phyloP scores from a whole-genome alignment of 495 filamentous ascomycete species.

The Penicillium manginii region DNA sequence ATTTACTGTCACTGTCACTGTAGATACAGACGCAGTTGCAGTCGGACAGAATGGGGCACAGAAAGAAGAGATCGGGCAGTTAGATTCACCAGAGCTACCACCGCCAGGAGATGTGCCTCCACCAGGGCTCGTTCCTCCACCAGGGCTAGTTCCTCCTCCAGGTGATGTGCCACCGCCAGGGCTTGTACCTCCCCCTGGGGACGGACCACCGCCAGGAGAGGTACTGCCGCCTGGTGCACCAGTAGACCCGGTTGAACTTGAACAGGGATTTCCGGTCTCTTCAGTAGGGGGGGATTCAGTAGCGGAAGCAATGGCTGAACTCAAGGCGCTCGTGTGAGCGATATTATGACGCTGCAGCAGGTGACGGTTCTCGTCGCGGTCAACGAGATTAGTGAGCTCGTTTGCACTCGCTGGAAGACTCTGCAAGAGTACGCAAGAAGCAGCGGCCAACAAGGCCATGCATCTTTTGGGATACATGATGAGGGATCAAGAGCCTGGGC shows the following conservation, averaged over 20 bases:
- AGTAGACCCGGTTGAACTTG: neutral
- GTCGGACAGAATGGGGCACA: constrained; percentile 9
- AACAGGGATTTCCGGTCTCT: constrained; percentile 3
- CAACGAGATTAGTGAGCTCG: neutral
- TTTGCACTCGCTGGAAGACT: constrained; percentile 13
- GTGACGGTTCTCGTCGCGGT: constrained; percentile 1
- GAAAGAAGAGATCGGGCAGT: neutral
- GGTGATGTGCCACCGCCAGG: constrained; percentile 1
- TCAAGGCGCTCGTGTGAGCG: constrained; percentile 8
- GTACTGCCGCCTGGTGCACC: constrained; percentile 10
- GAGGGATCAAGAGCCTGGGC: neutral
- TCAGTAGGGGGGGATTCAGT: neutral
- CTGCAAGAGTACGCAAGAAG: constrained; percentile 21
- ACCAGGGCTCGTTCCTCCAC: constrained; percentile 14
- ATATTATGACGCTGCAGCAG: constrained; percentile 9
- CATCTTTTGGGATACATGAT: constrained; percentile 24
- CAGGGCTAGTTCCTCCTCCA: constrained; percentile 6
- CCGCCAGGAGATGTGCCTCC: constrained; percentile 9
- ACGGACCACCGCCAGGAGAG: constrained; percentile 1
- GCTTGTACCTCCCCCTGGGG: neutral
- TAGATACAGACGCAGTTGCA: constrained; percentile 1
- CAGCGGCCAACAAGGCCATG: constrained; percentile 19
- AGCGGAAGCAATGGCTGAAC: constrained; percentile 12
- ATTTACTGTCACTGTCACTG: constrained; percentile 19
- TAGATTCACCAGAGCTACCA: constrained; percentile 3